phyloP scores from a whole-genome alignment of 331 rosid genomes.

The Quercus phellos region DNA sequence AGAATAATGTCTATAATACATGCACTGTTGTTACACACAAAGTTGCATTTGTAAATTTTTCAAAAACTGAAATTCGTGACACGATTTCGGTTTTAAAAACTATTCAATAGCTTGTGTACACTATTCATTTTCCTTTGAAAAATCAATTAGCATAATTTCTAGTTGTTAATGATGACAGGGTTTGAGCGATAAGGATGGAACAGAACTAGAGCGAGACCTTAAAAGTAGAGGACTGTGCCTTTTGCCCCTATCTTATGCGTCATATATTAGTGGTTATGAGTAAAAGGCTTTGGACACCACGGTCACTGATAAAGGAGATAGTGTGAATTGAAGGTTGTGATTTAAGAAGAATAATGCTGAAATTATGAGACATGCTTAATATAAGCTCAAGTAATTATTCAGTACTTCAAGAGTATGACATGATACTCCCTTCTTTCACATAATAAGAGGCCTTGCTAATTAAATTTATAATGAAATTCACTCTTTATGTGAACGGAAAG shows the following conservation, averaged over 20 bases:
- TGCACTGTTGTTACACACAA: too few relatives aligned
- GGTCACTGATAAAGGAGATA: background rate
- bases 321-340: background rate
- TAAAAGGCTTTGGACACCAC: background rate
- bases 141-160: background rate
- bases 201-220: conserved; percentile 31
- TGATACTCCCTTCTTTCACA: too few relatives aligned
- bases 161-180: conserved; percentile 29
- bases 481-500: too few relatives aligned
- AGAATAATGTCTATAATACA: too few relatives aligned
- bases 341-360: background rate
- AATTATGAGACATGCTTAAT: background rate
- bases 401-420: too few relatives aligned
- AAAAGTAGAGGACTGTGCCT: conserved; percentile 61
- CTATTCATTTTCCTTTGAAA: background rate
- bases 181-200: conserved; percentile 22
- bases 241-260: conserved; percentile 48
- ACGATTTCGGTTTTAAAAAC: too few relatives aligned
- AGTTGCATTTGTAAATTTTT: too few relatives aligned
- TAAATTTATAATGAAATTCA: too few relatives aligned
- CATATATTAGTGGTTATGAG: conserved; percentile 36
- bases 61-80: too few relatives aligned
- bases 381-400: too few relatives aligned
- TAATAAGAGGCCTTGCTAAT: too few relatives aligned
- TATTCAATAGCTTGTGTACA: too few relatives aligned